phyloP scores from a whole-genome alignment of 306 rosid genomes.

The Heteromeles arbutifolia region DNA sequence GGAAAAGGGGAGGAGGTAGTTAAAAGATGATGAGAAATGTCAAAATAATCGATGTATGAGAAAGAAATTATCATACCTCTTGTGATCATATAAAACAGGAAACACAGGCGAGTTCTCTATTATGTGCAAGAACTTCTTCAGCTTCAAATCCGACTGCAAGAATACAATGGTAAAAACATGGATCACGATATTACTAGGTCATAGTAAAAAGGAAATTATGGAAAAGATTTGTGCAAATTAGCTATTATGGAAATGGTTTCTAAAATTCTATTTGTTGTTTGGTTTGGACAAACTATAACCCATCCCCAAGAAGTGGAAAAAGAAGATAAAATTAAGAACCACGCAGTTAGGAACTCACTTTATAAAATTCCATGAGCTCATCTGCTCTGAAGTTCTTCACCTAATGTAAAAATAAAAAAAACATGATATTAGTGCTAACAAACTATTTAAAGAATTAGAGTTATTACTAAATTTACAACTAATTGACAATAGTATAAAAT shows the following conservation, averaged over 20 bases:
- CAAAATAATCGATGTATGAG: background rate
- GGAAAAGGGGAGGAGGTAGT: background rate
- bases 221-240: background rate
- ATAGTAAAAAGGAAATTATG: background rate
- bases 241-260: background rate
- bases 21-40: slow-evolving; percentile 4
- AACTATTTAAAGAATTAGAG: background rate
- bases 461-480: background rate
- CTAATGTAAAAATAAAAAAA: slow-evolving; percentile 25
- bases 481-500: background rate
- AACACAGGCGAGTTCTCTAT: slow-evolving; percentile 70
- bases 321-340: background rate
- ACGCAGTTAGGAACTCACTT: slow-evolving; percentile 46
- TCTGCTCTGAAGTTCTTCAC: slow-evolving; percentile 73
- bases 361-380: slow-evolving; percentile 87
- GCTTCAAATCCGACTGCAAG: slow-evolving; percentile 82
- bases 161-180: slow-evolving; percentile 16
- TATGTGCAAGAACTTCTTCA: slow-evolving; percentile 94
- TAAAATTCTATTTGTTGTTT: background rate
- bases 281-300: background rate
- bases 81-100: slow-evolving; percentile 75
- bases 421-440: slow-evolving; percentile 3
- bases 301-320: background rate
- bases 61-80: slow-evolving; percentile 36
- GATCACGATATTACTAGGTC: slow-evolving; percentile 9